These are phyloP conservation scores for Parachaetomium inaequale DNA, from an alignment of 495 filamentous ascomycete genomes.

Conservation along the genomic window DNA sequence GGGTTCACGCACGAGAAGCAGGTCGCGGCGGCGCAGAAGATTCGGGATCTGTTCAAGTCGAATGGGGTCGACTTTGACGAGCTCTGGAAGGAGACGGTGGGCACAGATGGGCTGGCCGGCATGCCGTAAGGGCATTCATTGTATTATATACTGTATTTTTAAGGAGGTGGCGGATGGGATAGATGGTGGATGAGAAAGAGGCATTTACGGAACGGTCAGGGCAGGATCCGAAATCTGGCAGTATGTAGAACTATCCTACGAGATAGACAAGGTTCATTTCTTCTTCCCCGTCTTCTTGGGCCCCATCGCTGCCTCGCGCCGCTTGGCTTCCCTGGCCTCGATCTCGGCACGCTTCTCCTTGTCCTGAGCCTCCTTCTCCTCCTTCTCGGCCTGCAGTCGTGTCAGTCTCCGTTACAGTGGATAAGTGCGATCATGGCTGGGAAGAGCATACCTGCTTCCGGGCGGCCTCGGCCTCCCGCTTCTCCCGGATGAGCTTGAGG, in stretches of 20 bases:
- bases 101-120: constrained; percentile 47
- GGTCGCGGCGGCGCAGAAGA: constrained; percentile 58
- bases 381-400: constrained; percentile 57
- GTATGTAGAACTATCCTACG: constrained; percentile 1
- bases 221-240: neutral
- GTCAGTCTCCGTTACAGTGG: neutral
- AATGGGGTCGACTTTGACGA: constrained; percentile 70
- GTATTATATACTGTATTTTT: neutral
- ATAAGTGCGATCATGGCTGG: neutral
- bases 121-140: constrained; percentile 14
- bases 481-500: constrained; percentile 73
- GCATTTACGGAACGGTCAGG: neutral
- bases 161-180: neutral
- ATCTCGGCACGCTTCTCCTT: constrained; percentile 50
- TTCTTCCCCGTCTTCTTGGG: constrained; percentile 34
- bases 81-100: constrained; percentile 70
- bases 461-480: constrained; percentile 76
- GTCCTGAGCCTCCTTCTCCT: constrained; percentile 63
- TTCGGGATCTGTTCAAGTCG: constrained; percentile 61
- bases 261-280: constrained; percentile 25
- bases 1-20: constrained; percentile 70
- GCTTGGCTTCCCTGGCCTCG: constrained; percentile 59
- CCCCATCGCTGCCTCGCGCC: constrained; percentile 55
- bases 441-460: constrained; percentile 46
- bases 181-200: neutral